phyloP scores from a whole-genome alignment of 805 yeast species.

The Ascoidea asiatica region DNA sequence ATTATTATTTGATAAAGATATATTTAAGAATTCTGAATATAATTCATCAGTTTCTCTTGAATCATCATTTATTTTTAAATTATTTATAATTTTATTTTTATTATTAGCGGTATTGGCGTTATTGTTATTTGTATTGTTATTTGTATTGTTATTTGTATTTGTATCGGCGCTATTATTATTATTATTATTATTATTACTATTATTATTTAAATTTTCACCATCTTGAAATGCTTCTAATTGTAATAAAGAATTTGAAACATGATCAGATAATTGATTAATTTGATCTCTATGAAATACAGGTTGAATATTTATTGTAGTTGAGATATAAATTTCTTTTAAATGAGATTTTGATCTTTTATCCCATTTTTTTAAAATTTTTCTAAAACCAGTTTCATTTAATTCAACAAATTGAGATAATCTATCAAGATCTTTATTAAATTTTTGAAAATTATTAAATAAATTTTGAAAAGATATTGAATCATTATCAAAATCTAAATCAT shows the following conservation, averaged over 20 bases:
- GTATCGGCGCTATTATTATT: constrained; percentile 6
- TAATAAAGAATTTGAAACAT: constrained; percentile 49
- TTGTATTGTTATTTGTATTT: neutral
- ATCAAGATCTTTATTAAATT: constrained; percentile 79
- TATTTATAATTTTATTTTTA: constrained; percentile 1
- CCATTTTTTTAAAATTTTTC: constrained; percentile 95
- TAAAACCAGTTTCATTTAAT: constrained; percentile 88
- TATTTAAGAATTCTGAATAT: constrained; percentile 53
- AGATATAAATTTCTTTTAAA: constrained; percentile 81
- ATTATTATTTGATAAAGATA: constrained; percentile 25
- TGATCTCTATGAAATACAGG: constrained; percentile 91
- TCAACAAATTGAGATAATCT: constrained; percentile 89
- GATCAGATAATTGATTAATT: constrained; percentile 72
- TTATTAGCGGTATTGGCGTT: neutral
- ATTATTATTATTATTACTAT: constrained; percentile 6
- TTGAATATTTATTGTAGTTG: constrained; percentile 90
- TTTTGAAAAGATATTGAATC: constrained; percentile 68
- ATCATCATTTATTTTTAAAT: constrained; percentile 17
- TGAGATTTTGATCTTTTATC: constrained; percentile 92
- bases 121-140: constrained; percentile 1
- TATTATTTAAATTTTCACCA: constrained; percentile 25
- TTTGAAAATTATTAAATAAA: constrained; percentile 76
- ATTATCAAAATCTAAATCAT: neutral
- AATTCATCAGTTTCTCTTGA: constrained; percentile 46
- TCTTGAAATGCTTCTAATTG: constrained; percentile 65